Evolutionary conservation across 148 eudicot genomes (phyloP).

Genomic region (Cornus controversa): DNA sequence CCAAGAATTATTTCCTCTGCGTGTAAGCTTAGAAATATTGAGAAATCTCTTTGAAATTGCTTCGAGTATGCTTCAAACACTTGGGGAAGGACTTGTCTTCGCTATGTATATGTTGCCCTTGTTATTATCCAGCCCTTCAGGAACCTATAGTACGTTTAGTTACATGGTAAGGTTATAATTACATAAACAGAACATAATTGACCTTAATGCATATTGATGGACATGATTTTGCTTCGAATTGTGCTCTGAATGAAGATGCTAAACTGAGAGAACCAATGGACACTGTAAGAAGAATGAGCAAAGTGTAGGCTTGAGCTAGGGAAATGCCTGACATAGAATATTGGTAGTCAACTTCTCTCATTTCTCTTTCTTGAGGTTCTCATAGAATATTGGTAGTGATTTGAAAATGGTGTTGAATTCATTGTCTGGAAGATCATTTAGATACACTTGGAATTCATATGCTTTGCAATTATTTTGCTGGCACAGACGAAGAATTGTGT

Average conservation of each 20-base stretch:
- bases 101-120: slow-evolving; percentile 37
- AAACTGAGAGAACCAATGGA: slow-evolving; percentile 21
- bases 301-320: slow-evolving; percentile 2
- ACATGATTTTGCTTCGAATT: too few relatives aligned
- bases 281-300: too few relatives aligned
- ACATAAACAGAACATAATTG: too few relatives aligned
- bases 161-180: too few relatives aligned
- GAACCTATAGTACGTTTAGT: slow-evolving; percentile 46
- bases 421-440: slow-evolving; percentile 10
- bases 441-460: background rate
- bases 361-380: slow-evolving; percentile 1
- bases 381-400: background rate
- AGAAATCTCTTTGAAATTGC: slow-evolving; percentile 6
- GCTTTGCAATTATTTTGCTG: background rate
- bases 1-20: slow-evolving; percentile 40
- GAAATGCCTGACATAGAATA: slow-evolving; percentile 4
- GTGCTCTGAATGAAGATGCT: background rate
- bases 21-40: slow-evolving; percentile 36
- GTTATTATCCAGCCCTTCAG: slow-evolving; percentile 22
- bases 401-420: slow-evolving; percentile 12
- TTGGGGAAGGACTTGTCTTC: slow-evolving; percentile 30
- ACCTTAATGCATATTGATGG: too few relatives aligned
- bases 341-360: background rate
- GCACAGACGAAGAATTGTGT: background rate
- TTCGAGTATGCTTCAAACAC: slow-evolving; percentile 16